Conservation (phyloP, 257 asterid genomes). For the Cruciata laevipes region DNA sequence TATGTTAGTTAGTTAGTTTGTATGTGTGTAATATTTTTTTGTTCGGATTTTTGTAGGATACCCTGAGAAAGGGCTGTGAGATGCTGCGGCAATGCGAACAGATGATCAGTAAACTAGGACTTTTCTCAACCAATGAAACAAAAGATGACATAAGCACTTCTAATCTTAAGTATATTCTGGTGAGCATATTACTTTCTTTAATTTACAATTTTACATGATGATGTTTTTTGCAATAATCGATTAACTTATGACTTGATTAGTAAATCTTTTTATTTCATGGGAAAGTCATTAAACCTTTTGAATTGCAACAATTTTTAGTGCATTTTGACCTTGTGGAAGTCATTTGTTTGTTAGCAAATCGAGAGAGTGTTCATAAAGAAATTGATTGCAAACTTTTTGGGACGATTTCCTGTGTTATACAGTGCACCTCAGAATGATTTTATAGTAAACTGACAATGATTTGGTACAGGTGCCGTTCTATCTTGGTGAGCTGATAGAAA, state of each 20-base stretch:
- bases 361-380: not conserved
- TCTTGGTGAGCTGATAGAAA: constrained; percentile 78
- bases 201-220: not conserved
- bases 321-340: not conserved
- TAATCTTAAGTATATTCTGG: constrained; percentile 81
- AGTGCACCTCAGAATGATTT: not conserved
- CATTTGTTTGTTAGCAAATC: not conserved
- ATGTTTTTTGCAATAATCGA: not conserved
- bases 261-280: not conserved
- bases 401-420: not conserved
- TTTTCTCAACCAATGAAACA: constrained; percentile 75
- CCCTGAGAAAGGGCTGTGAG: constrained; percentile 63
- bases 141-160: constrained; percentile 86
- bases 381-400: not conserved
- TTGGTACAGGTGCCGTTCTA: constrained; percentile 68
- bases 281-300: not conserved
- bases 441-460: not conserved
- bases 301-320: not conserved
- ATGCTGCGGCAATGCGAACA: constrained; percentile 68
- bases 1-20: not conserved
- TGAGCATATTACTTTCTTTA: constrained; percentile 25
- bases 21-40: not conserved
- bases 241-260: not conserved
- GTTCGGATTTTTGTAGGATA: constrained; percentile 38
- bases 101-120: constrained; percentile 72